These are phyloP conservation scores for Phalaenopsis aphrodite DNA, from an alignment of 106 monocot genomes.

Conservation along the genomic window DNA sequence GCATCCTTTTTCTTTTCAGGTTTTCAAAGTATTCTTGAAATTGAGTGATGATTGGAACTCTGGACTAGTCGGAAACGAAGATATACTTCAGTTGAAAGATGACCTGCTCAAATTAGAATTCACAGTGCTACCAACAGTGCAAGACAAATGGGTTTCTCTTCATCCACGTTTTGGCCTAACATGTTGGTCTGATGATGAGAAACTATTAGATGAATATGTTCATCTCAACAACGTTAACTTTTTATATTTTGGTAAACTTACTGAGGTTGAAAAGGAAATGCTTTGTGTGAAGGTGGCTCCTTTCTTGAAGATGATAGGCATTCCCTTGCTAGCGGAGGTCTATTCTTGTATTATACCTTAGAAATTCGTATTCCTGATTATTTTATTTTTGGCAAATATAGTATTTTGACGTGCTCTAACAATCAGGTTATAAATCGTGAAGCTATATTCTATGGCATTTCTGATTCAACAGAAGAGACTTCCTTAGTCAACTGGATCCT, in stretches of 20 bases:
- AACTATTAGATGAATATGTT: constrained; percentile 26
- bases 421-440: constrained; percentile 43
- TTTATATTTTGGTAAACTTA: constrained; percentile 40
- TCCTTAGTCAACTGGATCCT: constrained; percentile 50
- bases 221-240: constrained; percentile 26
- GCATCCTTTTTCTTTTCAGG: constrained; percentile 17
- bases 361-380: not conserved
- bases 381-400: not conserved
- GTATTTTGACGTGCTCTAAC: not conserved
- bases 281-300: constrained; percentile 28
- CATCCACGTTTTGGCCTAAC: constrained; percentile 37
- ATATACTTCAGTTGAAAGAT: constrained; percentile 32
- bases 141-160: constrained; percentile 61
- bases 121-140: constrained; percentile 43
- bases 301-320: constrained; percentile 39
- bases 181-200: constrained; percentile 59
- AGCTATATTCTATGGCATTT: constrained; percentile 47
- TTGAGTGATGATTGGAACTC: constrained; percentile 44
- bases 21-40: constrained; percentile 36
- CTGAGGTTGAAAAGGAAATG: constrained; percentile 24
- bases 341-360: not conserved
- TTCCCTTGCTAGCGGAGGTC: constrained; percentile 44
- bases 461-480: constrained; percentile 11
- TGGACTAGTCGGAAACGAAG: constrained; percentile 26
- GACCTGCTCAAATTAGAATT: constrained; percentile 29